These are phyloP conservation scores for Gossypioides kirkii DNA, from an alignment of 345 rosid species.

Conservation along the genomic window DNA sequence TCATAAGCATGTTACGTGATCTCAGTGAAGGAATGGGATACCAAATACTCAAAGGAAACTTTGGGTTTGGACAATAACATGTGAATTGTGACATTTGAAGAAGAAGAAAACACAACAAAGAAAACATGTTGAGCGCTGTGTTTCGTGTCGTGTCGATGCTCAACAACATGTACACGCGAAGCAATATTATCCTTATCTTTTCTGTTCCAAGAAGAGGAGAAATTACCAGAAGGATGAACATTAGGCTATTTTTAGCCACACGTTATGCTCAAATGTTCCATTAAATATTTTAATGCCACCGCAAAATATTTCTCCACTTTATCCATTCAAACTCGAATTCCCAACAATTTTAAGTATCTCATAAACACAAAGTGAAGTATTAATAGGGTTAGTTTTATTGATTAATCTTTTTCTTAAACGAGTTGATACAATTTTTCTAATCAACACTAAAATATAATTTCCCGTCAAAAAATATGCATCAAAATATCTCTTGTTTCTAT, in stretches of 20 bases:
- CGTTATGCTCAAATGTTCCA: background rate
- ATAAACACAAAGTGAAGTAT: too few species aligned
- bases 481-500: too few species aligned
- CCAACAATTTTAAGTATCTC: too few species aligned
- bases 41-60: background rate
- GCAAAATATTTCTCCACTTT: too few species aligned
- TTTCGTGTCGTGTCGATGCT: background rate
- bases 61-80: background rate
- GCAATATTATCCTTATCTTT: background rate
- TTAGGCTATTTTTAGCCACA: background rate
- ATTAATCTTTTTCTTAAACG: too few species aligned
- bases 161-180: background rate
- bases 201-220: background rate
- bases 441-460: too few species aligned
- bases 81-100: too few species aligned
- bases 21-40: background rate
- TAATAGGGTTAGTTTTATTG: rapidly evolving
- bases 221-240: background rate
- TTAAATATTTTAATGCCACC: background rate
- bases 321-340: too few species aligned
- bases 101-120: too few species aligned
- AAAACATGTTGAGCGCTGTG: background rate
- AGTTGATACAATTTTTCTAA: too few species aligned
- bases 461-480: too few species aligned
- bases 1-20: background rate